Conservation (phyloP, 768 basidiomycete species). For the Amanita molliuscula region DNA sequence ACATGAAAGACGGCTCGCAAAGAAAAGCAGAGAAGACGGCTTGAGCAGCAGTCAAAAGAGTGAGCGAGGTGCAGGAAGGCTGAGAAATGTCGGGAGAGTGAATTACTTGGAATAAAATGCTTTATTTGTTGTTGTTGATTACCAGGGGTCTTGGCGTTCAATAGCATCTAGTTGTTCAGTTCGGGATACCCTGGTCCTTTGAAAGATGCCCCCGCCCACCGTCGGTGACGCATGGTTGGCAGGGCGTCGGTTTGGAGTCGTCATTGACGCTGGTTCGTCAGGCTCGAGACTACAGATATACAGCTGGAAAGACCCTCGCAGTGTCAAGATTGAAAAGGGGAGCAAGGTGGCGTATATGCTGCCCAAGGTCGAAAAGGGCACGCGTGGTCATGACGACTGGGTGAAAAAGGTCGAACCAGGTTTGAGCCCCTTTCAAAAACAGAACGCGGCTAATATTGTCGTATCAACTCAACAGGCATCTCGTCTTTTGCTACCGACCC, state of each 20-base stretch:
- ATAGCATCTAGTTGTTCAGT: no score
- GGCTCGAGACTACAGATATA: conserved; percentile 95
- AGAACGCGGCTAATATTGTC: not conserved
- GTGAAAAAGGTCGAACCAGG: conserved; percentile 90
- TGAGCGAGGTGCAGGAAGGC: conserved; percentile 13
- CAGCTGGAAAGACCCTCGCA: conserved; percentile 83
- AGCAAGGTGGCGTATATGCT: conserved; percentile 44
- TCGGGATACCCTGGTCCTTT: not conserved
- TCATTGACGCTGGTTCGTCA: conserved; percentile 97
- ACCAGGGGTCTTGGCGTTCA: not conserved
- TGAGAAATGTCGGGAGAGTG: conserved; percentile 13
- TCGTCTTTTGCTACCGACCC: conserved; percentile 72
- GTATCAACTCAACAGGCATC: conserved; percentile 45
- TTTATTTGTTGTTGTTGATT: conserved; percentile 1
- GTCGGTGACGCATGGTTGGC: conserved; percentile 65
- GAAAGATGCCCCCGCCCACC: conserved; percentile 64
- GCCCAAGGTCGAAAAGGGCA: conserved; percentile 89
- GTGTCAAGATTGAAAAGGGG: conserved; percentile 36
- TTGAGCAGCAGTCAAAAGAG: conserved; percentile 7
- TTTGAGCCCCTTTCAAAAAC: conserved; percentile 23
- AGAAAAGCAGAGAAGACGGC: conserved; percentile 9
- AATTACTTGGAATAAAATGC: conserved; percentile 18
- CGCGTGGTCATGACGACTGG: conserved; percentile 73
- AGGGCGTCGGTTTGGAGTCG: conserved; percentile 81
- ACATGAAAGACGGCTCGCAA: conserved; percentile 15